Percentiles rank a stretch among this genome's conserved stretches.
Evolutionary conservation across 1,139 yeast species (phyloP).

Genomic region (Geotrichum citri-aurantii): DNA sequence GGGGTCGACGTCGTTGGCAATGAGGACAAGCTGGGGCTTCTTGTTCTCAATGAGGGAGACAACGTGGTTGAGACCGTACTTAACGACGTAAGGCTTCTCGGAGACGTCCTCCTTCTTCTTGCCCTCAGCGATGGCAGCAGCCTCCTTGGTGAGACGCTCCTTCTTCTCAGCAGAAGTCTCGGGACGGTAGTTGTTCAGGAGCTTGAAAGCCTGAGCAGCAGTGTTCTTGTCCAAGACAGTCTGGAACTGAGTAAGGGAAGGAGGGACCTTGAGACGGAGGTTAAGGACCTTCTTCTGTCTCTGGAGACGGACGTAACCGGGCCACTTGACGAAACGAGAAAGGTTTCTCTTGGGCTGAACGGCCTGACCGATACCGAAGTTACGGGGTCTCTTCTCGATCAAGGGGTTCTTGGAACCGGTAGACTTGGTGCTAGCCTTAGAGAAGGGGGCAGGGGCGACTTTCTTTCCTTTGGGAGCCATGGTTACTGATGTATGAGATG

Average conservation of each 20-base stretch:
- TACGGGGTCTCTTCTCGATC: slow-evolving; percentile 81
- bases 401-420: slow-evolving; percentile 55
- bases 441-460: slow-evolving; percentile 87
- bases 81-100: slow-evolving; percentile 91
- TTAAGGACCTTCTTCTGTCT: slow-evolving; percentile 96
- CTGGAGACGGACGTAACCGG: slow-evolving; percentile 93
- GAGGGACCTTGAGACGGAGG: slow-evolving; percentile 97
- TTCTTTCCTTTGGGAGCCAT: slow-evolving; percentile 68
- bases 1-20: slow-evolving; percentile 98
- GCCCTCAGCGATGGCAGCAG: slow-evolving; percentile 97
- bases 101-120: slow-evolving; percentile 93
- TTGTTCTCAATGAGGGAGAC: slow-evolving; percentile 95
- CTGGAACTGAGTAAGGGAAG: slow-evolving; percentile 94
- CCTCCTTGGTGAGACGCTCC: slow-evolving; percentile 97
- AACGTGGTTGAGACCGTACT: slow-evolving; percentile 98
- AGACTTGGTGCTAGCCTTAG: slow-evolving; percentile 36
- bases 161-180: slow-evolving; percentile 96
- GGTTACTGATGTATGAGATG: slow-evolving; percentile 55
- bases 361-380: slow-evolving; percentile 94
- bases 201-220: slow-evolving; percentile 93
- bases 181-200: slow-evolving; percentile 98
- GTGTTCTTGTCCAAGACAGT: slow-evolving; percentile 96
- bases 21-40: slow-evolving; percentile 93
- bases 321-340: slow-evolving; percentile 96
- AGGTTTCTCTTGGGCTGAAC: slow-evolving; percentile 95